Percentiles rank a stretch among this genome's conserved stretches.
Conservation (phyloP, 2,329 filamentous ascomycete genomes). For the Pochonia chlamydosporia region DNA sequence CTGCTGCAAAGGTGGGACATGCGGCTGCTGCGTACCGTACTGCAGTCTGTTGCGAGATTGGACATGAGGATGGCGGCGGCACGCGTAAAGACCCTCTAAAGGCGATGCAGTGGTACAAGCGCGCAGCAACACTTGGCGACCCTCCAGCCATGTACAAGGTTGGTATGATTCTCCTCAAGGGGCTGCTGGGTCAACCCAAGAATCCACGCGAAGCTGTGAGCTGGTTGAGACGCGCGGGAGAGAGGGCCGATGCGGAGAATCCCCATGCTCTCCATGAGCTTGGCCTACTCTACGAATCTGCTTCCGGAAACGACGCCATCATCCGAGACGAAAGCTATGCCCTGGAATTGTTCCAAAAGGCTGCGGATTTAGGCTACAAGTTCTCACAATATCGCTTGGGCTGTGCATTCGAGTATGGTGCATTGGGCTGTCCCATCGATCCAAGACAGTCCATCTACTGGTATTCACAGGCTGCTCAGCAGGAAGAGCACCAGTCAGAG, state of each 20-base stretch:
- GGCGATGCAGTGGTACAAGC: constrained; percentile 97
- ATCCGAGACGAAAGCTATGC: constrained; percentile 79
- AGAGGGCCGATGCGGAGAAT: constrained; percentile 81
- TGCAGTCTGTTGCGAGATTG: constrained; percentile 95
- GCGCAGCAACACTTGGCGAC: constrained; percentile 84
- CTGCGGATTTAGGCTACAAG: constrained; percentile 86
- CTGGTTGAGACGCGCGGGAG: constrained; percentile 91
- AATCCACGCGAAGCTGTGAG: constrained; percentile 81
- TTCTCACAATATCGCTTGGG: constrained; percentile 90
- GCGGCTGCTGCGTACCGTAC: constrained; percentile 85
- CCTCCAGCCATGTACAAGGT: constrained; percentile 97
- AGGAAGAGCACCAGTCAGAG: constrained; percentile 92
- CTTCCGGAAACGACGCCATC: constrained; percentile 63
- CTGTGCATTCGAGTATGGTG: constrained; percentile 82
- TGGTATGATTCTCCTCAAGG: constrained; percentile 92
- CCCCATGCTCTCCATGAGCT: constrained; percentile 94
- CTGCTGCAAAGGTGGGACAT: constrained; percentile 84
- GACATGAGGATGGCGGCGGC: constrained; percentile 87
- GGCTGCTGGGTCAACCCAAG: constrained; percentile 77
- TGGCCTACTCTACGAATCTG: constrained; percentile 59
- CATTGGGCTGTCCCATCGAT: constrained; percentile 77
- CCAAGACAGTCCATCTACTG: constrained; percentile 81
- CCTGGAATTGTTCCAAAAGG: constrained; percentile 74
- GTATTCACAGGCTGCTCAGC: constrained; percentile 86
- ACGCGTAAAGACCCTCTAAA: constrained; percentile 87